Conservation (phyloP, 257 asterid genomes). For the Fraxinus cuspidata region DNA sequence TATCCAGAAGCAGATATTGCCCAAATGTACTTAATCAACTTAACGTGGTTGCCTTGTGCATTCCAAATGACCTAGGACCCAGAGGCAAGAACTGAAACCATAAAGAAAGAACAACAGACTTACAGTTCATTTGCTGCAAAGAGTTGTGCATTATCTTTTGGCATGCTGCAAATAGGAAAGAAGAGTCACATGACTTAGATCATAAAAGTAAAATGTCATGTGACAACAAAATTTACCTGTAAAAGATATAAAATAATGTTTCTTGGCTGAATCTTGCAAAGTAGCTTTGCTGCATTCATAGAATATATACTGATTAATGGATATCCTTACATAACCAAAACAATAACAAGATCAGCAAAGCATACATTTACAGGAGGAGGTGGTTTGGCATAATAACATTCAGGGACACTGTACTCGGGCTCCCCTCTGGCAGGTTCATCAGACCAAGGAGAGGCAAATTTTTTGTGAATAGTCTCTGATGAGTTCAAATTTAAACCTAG, state of each 20-base stretch:
- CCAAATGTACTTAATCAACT: conserved; percentile 1
- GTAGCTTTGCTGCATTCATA: conserved; percentile 54
- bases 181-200: conserved; percentile 31
- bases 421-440: conserved; percentile 87
- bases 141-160: conserved; percentile 86
- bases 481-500: conserved; percentile 85
- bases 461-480: conserved; percentile 71
- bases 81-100: conserved; percentile 6
- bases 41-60: background rate
- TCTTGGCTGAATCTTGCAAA: conserved; percentile 66
- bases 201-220: conserved; percentile 12
- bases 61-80: background rate
- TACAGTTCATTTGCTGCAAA: conserved; percentile 88
- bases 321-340: conserved; percentile 14
- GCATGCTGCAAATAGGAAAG: conserved; percentile 69
- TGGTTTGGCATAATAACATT: conserved; percentile 66
- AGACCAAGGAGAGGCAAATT: conserved; percentile 91
- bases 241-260: conserved; percentile 73
- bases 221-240: conserved; percentile 49
- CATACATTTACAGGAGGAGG: conserved; percentile 68
- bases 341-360: conserved; percentile 4
- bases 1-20: background rate
- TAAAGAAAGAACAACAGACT: conserved; percentile 28
- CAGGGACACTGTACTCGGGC: conserved; percentile 68
- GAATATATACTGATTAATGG: conserved; percentile 6